phyloP scores from a whole-genome alignment of 1,284 basidiomycete genomes.

The Ceratobasidium sp. region DNA sequence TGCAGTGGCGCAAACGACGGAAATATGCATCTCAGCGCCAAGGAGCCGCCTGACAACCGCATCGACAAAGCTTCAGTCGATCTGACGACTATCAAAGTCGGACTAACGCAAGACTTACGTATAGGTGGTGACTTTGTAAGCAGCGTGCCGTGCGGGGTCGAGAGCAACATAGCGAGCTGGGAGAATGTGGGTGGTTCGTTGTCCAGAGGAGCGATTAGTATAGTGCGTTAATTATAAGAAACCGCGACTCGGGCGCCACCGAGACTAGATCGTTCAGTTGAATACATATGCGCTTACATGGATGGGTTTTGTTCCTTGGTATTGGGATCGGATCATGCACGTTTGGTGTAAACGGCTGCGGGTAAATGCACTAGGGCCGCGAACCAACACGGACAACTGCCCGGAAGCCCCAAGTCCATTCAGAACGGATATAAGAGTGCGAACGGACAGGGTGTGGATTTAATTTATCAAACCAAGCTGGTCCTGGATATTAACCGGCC shows the following conservation, averaged over 20 bases:
- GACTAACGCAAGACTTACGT: not conserved
- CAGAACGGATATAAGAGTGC: not conserved
- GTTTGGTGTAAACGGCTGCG: constrained; percentile 4
- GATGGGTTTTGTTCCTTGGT: not conserved
- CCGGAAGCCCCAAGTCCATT: constrained; percentile 3
- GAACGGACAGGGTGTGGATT: not conserved
- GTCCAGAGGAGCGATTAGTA: constrained; percentile 4
- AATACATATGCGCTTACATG: constrained; percentile 1
- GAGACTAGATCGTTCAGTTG: not conserved
- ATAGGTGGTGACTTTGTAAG: constrained; percentile 1
- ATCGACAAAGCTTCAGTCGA: constrained; percentile 45
- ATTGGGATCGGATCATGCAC: constrained; percentile 5
- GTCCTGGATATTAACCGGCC: not conserved
- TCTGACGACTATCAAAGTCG: not conserved
- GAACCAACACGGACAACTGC: not conserved
- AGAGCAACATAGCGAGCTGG: constrained; percentile 15
- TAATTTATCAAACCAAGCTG: not conserved
- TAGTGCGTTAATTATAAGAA: constrained; percentile 28
- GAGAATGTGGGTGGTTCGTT: constrained; percentile 2
- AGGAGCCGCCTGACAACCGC: constrained; percentile 45
- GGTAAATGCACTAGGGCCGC: not conserved
- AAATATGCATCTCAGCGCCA: constrained; percentile 39
- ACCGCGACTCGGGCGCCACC: constrained; percentile 15
- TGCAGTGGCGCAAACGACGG: constrained; percentile 12
- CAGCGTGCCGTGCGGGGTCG: constrained; percentile 13